phyloP scores from a whole-genome alignment of 2,329 filamentous ascomycete species.

The Blumeria graminis region DNA sequence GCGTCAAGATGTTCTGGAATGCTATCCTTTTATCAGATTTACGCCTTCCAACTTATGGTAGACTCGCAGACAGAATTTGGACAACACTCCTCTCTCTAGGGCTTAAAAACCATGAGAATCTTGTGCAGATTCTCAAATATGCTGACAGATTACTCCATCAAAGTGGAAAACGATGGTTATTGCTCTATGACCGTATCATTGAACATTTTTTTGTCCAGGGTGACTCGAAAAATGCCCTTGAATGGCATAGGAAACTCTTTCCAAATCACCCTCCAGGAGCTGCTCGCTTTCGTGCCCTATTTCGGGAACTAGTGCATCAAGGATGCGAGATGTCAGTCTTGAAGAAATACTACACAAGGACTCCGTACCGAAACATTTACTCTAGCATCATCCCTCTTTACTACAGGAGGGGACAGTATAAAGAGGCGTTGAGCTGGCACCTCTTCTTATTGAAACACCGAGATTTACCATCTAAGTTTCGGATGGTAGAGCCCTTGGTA shows the following conservation, averaged over 20 bases:
- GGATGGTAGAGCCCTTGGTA: conserved; percentile 19
- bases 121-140: conserved; percentile 18
- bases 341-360: conserved; percentile 18
- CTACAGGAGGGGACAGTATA: conserved; percentile 16
- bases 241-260: conserved; percentile 13
- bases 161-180: conserved; percentile 15
- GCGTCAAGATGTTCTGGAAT: conserved; percentile 21
- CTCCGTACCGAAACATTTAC: conserved; percentile 20
- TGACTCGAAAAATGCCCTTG: conserved; percentile 6
- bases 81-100: conserved; percentile 19
- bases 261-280: conserved; percentile 14
- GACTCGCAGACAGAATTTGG: conserved; percentile 22
- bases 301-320: conserved; percentile 8
- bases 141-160: conserved; percentile 18
- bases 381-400: conserved; percentile 19
- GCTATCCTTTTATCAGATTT: conserved; percentile 17
- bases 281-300: conserved; percentile 17
- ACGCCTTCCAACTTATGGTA: conserved; percentile 18
- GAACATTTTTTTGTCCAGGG: conserved; percentile 15
- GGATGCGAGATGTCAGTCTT: conserved; percentile 16
- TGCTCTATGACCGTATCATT: conserved; percentile 22
- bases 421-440: conserved; percentile 23
- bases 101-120: conserved; percentile 14
- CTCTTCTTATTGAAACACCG: conserved; percentile 17
- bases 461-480: conserved; percentile 19